A percentile compares a stretch with the other conserved stretches of the same genome.
Evolutionary conservation across 106 monocot genomes (phyloP).

Genomic region (Iris macrosiphon): DNA sequence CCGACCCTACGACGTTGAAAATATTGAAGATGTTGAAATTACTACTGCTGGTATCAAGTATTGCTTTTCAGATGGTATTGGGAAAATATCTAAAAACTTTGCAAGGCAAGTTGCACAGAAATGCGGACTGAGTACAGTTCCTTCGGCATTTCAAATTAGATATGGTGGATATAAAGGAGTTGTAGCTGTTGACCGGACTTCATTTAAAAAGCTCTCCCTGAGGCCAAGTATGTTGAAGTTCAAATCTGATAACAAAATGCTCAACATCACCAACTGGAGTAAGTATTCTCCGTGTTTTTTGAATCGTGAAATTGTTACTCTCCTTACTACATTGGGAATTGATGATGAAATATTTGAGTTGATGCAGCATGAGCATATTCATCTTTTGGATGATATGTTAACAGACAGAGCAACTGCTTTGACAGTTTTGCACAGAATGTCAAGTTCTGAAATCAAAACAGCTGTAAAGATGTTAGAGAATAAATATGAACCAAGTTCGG

Average conservation of each 20-base stretch:
- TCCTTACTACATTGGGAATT: constrained; percentile 81
- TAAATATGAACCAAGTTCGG: constrained; percentile 64
- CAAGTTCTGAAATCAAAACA: constrained; percentile 40
- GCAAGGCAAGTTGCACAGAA: constrained; percentile 57
- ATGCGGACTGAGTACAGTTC: constrained; percentile 48
- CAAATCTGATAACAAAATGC: constrained; percentile 73
- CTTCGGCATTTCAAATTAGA: constrained; percentile 96
- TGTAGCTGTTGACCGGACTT: constrained; percentile 62
- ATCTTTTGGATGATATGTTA: constrained; percentile 43
- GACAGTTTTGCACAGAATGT: constrained; percentile 36
- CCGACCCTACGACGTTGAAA: constrained; percentile 34
- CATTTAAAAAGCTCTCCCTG: constrained; percentile 72
- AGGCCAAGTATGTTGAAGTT: constrained; percentile 91
- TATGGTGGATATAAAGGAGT: constrained; percentile 98
- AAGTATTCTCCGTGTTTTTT: constrained; percentile 65
- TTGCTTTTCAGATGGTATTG: constrained; percentile 97
- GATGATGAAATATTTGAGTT: constrained; percentile 57
- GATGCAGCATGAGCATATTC: constrained; percentile 45
- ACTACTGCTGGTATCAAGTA: constrained; percentile 57
- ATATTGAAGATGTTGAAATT: constrained; percentile 70
- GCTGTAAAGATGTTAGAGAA: constrained; percentile 54
- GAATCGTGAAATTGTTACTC: constrained; percentile 82
- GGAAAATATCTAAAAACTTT: constrained; percentile 75
- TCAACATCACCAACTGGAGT: constrained; percentile 71
- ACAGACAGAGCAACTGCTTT: constrained; percentile 54